These are phyloP conservation scores for Physaria fendleri DNA, from an alignment of 345 rosid genomes.

Conservation along the genomic window DNA sequence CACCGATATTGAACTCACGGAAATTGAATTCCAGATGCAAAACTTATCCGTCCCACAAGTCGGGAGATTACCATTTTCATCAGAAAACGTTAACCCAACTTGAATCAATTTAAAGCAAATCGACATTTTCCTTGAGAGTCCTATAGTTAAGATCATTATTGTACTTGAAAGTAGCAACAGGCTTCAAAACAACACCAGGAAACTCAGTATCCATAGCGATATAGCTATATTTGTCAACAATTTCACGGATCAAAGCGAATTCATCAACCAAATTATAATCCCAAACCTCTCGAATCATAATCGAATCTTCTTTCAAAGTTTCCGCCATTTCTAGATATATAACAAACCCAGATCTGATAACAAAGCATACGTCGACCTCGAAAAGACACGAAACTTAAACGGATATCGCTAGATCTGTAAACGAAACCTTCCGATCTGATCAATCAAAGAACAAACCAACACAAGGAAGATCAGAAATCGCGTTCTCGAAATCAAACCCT, in stretches of 20 bases:
- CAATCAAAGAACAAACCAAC: background rate
- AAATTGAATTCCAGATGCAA: slow-evolving; percentile 88
- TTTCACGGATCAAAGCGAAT: slow-evolving; percentile 66
- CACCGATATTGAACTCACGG: slow-evolving; percentile 65
- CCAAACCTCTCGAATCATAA: slow-evolving; percentile 85
- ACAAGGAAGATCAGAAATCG: background rate
- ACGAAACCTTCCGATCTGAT: slow-evolving; percentile 17
- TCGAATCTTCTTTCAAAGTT: slow-evolving; percentile 51
- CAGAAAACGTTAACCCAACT: slow-evolving; percentile 72
- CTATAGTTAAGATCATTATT: slow-evolving; percentile 72
- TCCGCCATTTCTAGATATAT: slow-evolving; percentile 41
- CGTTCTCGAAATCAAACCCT: background rate
- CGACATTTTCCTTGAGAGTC: slow-evolving; percentile 77
- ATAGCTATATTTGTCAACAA: slow-evolving; percentile 52
- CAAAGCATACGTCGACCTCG: slow-evolving; percentile 29
- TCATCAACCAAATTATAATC: slow-evolving; percentile 71
- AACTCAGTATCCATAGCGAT: slow-evolving; percentile 93
- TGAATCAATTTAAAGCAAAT: slow-evolving; percentile 78
- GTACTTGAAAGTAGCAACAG: slow-evolving; percentile 68
- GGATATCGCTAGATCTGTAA: slow-evolving; percentile 19
- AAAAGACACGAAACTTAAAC: background rate
- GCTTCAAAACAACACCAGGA: slow-evolving; percentile 82
- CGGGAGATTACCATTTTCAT: slow-evolving; percentile 69
- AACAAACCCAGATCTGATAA: slow-evolving; percentile 45
- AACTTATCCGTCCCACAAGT: slow-evolving; percentile 66